Conservation (phyloP, 2,329 filamentous ascomycete species). For the Arthrinium phaeospermum region DNA sequence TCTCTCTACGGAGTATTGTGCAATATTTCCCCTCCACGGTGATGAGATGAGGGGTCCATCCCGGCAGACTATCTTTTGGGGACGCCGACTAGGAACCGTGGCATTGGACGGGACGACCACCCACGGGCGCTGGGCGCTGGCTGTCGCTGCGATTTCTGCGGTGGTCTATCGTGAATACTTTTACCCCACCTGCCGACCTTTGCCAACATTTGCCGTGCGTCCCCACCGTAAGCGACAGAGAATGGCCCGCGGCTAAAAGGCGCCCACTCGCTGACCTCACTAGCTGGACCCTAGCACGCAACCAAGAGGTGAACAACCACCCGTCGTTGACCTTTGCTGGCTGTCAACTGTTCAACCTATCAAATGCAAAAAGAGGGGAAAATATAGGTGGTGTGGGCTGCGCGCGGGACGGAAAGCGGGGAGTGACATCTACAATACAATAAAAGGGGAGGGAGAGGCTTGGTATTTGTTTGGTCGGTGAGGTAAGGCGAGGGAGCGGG, state of each 20-base stretch:
- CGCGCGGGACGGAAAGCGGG: not conserved
- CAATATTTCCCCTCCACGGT: not conserved
- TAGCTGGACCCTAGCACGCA: not conserved
- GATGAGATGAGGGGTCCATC: not conserved
- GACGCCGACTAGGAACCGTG: constrained; percentile 7
- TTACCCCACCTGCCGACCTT: constrained; percentile 12
- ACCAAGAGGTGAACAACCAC: not conserved
- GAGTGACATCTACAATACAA: not conserved
- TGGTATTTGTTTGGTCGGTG: not conserved
- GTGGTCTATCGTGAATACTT: constrained; percentile 16
- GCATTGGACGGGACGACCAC: not conserved
- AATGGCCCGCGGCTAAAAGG: constrained; percentile 8
- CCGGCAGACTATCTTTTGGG: not conserved
- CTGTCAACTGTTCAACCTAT: not conserved
- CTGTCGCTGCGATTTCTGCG: not conserved
- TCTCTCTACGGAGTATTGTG: not conserved
- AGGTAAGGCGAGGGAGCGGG: not conserved
- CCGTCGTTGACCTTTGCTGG: not conserved
- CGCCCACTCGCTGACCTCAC: not conserved
- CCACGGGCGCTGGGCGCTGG: too few species aligned
- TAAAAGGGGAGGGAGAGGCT: not conserved
- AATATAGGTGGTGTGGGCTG: not conserved
- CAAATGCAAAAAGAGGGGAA: not conserved
- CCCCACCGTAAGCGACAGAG: constrained; percentile 1
- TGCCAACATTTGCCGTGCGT: constrained; percentile 5